Conservation (phyloP, 2,329 filamentous ascomycete species). For the Blastomyces silverae region DNA sequence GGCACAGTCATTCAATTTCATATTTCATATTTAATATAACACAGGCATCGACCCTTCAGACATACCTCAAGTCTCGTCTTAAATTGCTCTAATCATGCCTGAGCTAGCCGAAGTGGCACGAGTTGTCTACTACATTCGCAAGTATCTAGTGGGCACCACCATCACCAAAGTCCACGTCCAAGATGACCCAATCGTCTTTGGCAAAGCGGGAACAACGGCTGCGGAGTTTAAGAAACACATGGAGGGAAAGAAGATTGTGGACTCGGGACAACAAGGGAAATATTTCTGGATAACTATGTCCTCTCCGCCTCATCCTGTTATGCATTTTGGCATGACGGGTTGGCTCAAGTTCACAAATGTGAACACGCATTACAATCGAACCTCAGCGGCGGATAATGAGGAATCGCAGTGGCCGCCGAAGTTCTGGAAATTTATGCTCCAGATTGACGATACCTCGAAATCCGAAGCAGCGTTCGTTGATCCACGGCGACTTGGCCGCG, state of each 20-base stretch:
- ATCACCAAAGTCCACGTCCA: conserved; percentile 63
- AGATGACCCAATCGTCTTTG: conserved; percentile 80
- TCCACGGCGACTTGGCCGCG: conserved; percentile 66
- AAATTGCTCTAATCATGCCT: conserved; percentile 35
- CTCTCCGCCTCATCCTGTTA: conserved; percentile 72
- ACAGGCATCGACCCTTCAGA: not conserved
- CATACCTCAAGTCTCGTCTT: not conserved
- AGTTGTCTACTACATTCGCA: conserved; percentile 75
- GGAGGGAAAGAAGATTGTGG: conserved; percentile 63
- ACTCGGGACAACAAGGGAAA: conserved; percentile 82
- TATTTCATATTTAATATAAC: not conserved
- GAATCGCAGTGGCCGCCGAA: conserved; percentile 75
- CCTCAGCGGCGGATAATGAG: conserved; percentile 47
- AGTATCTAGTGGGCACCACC: conserved; percentile 75
- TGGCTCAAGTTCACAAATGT: conserved; percentile 85
- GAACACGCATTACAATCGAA: conserved; percentile 72
- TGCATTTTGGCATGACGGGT: conserved; percentile 73
- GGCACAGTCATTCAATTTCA: not conserved
- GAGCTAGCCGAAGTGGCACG: conserved; percentile 63
- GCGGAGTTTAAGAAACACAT: conserved; percentile 66
- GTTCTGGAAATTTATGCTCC: conserved; percentile 78
- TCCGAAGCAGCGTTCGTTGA: conserved; percentile 76
- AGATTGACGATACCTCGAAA: conserved; percentile 56
- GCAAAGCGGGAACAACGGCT: conserved; percentile 78
- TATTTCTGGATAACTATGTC: conserved; percentile 89